Base-by-base conservation (phyloP, 495 filamentous ascomycete species). In the Penicillium desertorum region DNA sequence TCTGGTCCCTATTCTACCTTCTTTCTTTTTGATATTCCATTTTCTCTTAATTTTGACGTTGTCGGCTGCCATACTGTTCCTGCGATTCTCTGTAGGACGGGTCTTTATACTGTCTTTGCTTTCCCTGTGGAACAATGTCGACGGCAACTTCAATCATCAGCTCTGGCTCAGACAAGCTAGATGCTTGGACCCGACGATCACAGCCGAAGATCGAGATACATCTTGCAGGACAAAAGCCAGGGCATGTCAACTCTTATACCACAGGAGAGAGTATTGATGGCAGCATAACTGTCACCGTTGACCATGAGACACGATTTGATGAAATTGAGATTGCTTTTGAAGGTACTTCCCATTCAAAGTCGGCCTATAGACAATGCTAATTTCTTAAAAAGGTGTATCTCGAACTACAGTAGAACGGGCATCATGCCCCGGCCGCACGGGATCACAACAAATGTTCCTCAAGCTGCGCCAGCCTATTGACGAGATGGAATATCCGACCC, bases 401-500 rank as follows among this genome's bases (percentile, higher is more conserved):
- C 71, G 76, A 52, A 83, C 80, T 6, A 79, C 65, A 32, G 76
- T 84, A 14, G 81, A 86, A 58, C 79, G 77, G 7, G 73, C 79
- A 4, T 66, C 77, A 29, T 72, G 77, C 37, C 74, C 76, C 7
- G 78, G 77, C 27, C 76, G 79, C 8, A 76, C 77, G 29, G 80
- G 82, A 42, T 82, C 83, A 10, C 73, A 69, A 45, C 82, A 84
- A 50, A 80, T 73, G 42, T 97, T 97, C 64, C 78, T 98, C 45
- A 89, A 88, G 68, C 78, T 98, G 58, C 76, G 77, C 43, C 93
- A 96, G 76, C 94, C 95, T 5, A 83, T 93, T 14, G 75, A 84
- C 36, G 80, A 87, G 11, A 71, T 81, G 3, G 72, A 77, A 2
- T 90, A 92, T 61, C 92, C 92, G 0, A 77, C 81, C 12, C 84